These are phyloP conservation scores for Multifurca ochricompacta DNA, from an alignment of 768 basidiomycete genomes.

Conservation along the genomic window DNA sequence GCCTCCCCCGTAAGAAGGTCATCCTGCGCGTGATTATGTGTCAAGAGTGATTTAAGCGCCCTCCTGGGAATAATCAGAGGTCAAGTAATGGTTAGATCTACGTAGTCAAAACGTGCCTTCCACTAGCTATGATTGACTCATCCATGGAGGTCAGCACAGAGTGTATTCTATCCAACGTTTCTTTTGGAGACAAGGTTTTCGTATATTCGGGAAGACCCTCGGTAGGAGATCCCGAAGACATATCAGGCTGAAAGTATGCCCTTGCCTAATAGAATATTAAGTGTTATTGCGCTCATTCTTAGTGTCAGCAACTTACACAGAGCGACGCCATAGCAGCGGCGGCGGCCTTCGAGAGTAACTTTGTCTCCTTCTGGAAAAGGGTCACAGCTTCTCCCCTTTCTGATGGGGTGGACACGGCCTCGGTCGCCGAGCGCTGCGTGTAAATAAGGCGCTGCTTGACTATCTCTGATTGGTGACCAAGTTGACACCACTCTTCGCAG, in stretches of 20 bases:
- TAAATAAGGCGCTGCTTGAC: constrained; percentile 58
- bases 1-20: constrained; percentile 53
- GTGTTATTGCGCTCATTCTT: constrained; percentile 3
- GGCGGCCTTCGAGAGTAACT: constrained; percentile 68
- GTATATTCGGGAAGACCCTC: constrained; percentile 48
- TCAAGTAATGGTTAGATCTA: neutral
- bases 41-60: constrained; percentile 62
- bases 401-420: constrained; percentile 47
- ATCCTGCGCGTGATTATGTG: constrained; percentile 44
- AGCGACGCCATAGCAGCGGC: constrained; percentile 83
- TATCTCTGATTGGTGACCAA: constrained; percentile 67
- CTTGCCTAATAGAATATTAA: constrained; percentile 46
- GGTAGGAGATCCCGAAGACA: constrained; percentile 52
- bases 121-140: constrained; percentile 41
- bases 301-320: constrained; percentile 51
- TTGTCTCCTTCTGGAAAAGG: constrained; percentile 47
- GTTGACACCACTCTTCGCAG: constrained; percentile 91
- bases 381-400: constrained; percentile 35
- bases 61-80: constrained; percentile 42
- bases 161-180: constrained; percentile 56
- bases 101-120: constrained; percentile 47
- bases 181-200: constrained; percentile 45
- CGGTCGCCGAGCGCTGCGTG: constrained; percentile 62
- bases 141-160: constrained; percentile 62
- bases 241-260: constrained; percentile 63